Evolutionary conservation across 176 grass and related monocot genomes (phyloP).

Genomic region (Oryza punctata): DNA sequence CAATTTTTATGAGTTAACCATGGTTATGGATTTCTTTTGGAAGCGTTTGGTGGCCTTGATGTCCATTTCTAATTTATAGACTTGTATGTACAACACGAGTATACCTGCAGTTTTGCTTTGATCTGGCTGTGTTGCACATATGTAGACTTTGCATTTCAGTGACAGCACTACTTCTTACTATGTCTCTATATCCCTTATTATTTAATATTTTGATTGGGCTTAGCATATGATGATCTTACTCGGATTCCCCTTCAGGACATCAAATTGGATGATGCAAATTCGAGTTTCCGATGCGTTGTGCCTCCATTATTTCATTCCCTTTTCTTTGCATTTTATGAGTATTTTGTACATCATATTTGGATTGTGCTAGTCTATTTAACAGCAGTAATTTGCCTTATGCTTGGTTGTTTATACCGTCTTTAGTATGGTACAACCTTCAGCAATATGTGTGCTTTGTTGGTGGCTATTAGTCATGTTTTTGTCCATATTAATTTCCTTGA

Average conservation of each 20-base stretch:
- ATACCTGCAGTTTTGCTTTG: not conserved
- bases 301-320: not conserved
- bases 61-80: not conserved
- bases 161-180: not conserved
- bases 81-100: not conserved
- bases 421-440: not conserved
- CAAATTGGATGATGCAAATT: conserved; percentile 80
- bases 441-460: too few relatives aligned
- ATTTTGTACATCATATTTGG: not conserved
- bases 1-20: not conserved
- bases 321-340: not conserved
- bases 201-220: not conserved
- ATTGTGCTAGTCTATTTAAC: not conserved
- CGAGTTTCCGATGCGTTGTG: conserved; percentile 81
- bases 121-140: not conserved
- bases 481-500: not conserved
- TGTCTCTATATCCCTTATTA: not conserved
- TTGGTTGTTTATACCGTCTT: not conserved
- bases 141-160: not conserved
- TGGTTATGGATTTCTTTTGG: not conserved
- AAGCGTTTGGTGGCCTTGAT: not conserved
- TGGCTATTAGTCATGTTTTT: not conserved
- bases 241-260: conserved; percentile 99
- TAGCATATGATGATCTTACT: conserved; percentile 77
- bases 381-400: not conserved